Percentiles rank a stretch among this genome's conserved stretches.
Evolutionary conservation across 768 basidiomycete genomes (phyloP).

Genomic region (Pilatotrama ljubarskyi): DNA sequence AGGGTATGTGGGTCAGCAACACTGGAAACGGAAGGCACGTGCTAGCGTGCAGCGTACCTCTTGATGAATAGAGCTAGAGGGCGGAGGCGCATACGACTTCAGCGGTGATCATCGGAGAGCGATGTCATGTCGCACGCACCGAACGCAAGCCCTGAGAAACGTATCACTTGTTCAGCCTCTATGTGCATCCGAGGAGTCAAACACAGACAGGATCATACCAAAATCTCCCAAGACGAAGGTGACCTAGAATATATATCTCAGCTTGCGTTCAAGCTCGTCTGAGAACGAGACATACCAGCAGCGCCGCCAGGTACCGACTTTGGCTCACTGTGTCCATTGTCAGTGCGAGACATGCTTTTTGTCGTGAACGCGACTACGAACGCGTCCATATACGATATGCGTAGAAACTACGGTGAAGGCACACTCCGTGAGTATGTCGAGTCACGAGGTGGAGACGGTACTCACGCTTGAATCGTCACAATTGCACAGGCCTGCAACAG

Average conservation of each 20-base stretch:
- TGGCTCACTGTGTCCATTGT: constrained; percentile 6
- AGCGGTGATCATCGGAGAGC: no score
- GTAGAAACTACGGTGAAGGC: constrained; percentile 5
- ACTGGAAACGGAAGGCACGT: background rate
- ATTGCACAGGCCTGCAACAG: constrained; percentile 4
- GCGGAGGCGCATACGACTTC: background rate
- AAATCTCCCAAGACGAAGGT: background rate
- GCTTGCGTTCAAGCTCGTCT: no score
- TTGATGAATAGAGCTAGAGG: constrained; percentile 8
- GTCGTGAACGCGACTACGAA: background rate
- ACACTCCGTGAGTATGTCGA: background rate
- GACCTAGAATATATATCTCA: background rate
- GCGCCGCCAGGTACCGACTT: background rate
- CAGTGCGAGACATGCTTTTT: no score
- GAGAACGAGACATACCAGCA: background rate
- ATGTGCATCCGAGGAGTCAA: no score
- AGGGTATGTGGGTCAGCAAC: background rate
- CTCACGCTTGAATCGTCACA: constrained; percentile 11
- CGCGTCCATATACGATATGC: constrained; percentile 16
- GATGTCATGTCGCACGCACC: background rate
- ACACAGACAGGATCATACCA: background rate
- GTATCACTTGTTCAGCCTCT: no score
- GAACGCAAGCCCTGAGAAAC: background rate
- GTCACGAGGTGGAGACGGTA: no score
- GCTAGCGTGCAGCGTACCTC: background rate